Conservation (phyloP, 2,329 filamentous ascomycete genomes). For the Cytospora leucostoma region DNA sequence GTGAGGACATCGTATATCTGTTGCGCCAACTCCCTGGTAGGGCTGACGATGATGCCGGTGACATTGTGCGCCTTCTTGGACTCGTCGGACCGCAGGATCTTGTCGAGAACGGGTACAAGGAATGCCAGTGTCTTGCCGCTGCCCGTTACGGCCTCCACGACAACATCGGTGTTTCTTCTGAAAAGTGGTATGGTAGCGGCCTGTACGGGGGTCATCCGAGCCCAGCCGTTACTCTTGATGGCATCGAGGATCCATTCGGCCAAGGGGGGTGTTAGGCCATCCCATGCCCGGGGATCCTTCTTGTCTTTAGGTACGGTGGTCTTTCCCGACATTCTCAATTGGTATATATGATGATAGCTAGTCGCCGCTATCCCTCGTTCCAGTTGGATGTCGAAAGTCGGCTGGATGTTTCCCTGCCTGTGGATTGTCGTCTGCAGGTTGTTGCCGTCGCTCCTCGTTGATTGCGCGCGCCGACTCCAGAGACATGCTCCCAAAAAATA, state of each 20-base stretch:
- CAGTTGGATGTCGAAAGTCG: not conserved
- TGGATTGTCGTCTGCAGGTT: not conserved
- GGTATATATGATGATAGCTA: not conserved
- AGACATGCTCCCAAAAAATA: not conserved
- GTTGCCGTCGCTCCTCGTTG: not conserved
- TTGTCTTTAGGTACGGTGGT: slow-evolving; percentile 37
- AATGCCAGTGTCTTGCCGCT: slow-evolving; percentile 90
- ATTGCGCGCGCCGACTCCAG: not conserved
- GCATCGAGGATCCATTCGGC: slow-evolving; percentile 87
- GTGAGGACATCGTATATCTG: slow-evolving; percentile 85
- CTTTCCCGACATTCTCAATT: slow-evolving; percentile 37
- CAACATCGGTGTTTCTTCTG: slow-evolving; percentile 86
- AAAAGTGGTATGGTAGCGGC: slow-evolving; percentile 88
- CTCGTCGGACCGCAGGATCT: slow-evolving; percentile 76
- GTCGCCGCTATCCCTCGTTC: not conserved
- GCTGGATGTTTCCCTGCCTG: not conserved
- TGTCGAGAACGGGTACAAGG: slow-evolving; percentile 76
- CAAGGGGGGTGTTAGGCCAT: slow-evolving; percentile 67
- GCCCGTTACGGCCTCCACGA: slow-evolving; percentile 88
- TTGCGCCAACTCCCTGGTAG: slow-evolving; percentile 86
- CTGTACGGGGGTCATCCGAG: slow-evolving; percentile 91
- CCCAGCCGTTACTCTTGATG: slow-evolving; percentile 72
- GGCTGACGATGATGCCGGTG: slow-evolving; percentile 87
- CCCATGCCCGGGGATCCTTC: slow-evolving; percentile 61
- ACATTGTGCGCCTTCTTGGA: slow-evolving; percentile 88